Conservation (phyloP, 164 flowering plant species). For the Chimonanthus praecox region DNA sequence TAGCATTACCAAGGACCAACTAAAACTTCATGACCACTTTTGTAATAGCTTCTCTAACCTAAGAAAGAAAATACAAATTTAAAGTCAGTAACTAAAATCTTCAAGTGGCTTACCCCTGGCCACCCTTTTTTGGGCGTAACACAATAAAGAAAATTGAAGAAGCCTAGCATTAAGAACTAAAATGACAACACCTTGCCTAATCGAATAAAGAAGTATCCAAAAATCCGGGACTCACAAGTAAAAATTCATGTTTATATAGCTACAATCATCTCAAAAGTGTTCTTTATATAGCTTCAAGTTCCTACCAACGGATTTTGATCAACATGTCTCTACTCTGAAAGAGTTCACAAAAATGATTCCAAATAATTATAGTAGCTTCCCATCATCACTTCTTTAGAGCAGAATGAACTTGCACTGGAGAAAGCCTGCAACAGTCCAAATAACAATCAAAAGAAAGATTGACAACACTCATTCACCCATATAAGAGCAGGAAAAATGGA, state of each 20-base stretch:
- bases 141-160: not conserved
- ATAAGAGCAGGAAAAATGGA: not conserved
- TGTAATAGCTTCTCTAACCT: no score
- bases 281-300: not conserved
- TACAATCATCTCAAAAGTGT: no score
- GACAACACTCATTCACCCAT: not conserved
- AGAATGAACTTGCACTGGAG: conserved; percentile 13
- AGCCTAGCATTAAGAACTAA: not conserved
- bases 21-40: no score
- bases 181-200: not conserved
- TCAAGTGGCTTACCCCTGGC: no score
- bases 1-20: no score
- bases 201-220: not conserved
- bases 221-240: not conserved
- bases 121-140: not conserved
- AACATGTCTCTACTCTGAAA: not conserved
- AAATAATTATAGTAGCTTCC: not conserved
- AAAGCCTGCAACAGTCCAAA: conserved; percentile 11
- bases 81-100: no score
- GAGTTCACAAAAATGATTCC: not conserved
- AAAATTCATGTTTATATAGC: not conserved
- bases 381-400: conserved; percentile 1
- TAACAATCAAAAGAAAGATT: not conserved
- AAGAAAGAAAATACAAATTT: no score
- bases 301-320: not conserved